phyloP scores from a whole-genome alignment of 257 asterid genomes.

The Phtheirospermum japonicum region DNA sequence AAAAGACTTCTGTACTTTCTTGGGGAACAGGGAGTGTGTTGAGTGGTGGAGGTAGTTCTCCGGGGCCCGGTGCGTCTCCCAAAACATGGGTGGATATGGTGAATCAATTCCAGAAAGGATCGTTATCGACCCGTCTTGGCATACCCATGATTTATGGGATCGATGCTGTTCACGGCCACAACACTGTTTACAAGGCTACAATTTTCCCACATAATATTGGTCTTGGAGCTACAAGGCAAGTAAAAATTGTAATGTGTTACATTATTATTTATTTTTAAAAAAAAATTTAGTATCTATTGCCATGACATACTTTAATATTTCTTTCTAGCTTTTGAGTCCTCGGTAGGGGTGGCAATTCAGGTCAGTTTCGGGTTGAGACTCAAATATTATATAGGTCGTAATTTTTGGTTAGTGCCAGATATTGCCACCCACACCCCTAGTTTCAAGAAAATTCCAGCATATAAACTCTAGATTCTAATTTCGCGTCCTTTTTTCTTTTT shows the following conservation, averaged over 20 bases:
- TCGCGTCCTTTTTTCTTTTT: neutral
- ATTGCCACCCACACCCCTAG: too few species aligned
- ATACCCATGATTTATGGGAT: constrained; percentile 52
- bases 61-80: constrained; percentile 33
- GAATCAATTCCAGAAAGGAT: constrained; percentile 34
- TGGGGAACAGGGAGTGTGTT: constrained; percentile 36
- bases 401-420: too few species aligned
- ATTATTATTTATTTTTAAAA: too few species aligned
- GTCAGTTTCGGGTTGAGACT: too few species aligned
- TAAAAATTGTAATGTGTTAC: neutral
- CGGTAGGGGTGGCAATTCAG: too few species aligned
- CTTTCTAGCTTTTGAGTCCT: too few species aligned
- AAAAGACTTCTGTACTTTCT: neutral
- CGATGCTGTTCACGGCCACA: constrained; percentile 48
- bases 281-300: too few species aligned
- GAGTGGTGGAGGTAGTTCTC: constrained; percentile 44
- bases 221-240: constrained; percentile 46
- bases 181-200: constrained; percentile 40
- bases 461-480: neutral
- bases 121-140: constrained; percentile 39
- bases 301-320: neutral
- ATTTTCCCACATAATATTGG: constrained; percentile 46
- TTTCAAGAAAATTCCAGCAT: neutral
- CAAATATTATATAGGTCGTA: too few species aligned
- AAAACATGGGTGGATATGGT: constrained; percentile 47